Evolutionary conservation across 352 stramenopile species (phyloP), one percentile per base, ranked within the genome.

Genomic region (Halophytophthora batemanensis): DNA sequence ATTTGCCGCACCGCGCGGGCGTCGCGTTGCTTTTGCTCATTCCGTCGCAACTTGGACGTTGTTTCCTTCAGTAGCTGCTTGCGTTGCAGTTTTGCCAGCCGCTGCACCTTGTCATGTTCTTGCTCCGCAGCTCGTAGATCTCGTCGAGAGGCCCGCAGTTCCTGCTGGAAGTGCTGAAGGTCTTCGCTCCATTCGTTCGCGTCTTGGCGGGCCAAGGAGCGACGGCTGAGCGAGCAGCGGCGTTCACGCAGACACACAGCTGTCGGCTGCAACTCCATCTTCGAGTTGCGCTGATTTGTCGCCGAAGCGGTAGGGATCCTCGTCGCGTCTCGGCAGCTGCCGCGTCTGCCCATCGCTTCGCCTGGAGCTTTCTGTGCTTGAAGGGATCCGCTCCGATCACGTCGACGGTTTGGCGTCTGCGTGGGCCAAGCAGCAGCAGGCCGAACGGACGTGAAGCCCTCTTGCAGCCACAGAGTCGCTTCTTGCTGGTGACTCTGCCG

Each of bases 141-240:
- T 13, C 56, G 59, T 38, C 74, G 73, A 13, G 76, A 86, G 34
- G 54, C 59, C 14, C 44, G 34, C 8, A 90, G 60, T 50, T 82
- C 72, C 10, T 79, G 37, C 3, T 73, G 49, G 17, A 77, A 69
- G 17, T 63, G 40, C 7, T 53, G 62, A 14, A 68, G 53, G 22
- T 83, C 74, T 12, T 80, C 53, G 12, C 62, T 68, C 71, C 76
- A 87, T 3, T 65, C 57, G 11, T 73, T 75, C 17, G 49, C 22
- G 25, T 50, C 49, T 1, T 46, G 15, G 8, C 39, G n/a, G 17
- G 34, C 46, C 7, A 35, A 31, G 15, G 53, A 62, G 18, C 31
- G 23, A 14, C 37, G 28, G 8, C 60, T 50, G 13, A 67, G 28
- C 4, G 42, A 59, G n/a, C 53, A 37, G 4, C 45, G 34, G 25